Conservation (phyloP, 768 basidiomycete genomes). For the Hygrocybe coccinea region DNA sequence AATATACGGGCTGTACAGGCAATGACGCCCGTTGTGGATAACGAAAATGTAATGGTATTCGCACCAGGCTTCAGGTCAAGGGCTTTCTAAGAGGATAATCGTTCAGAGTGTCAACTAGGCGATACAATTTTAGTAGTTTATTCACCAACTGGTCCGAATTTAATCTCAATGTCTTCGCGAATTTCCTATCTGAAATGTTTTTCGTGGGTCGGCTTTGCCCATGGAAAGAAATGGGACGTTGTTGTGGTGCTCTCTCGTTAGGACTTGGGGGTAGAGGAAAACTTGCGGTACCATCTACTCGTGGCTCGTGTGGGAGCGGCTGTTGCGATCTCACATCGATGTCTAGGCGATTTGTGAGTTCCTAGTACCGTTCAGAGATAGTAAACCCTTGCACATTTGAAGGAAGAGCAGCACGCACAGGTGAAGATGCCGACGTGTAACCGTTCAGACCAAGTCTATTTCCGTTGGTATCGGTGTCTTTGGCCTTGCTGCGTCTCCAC, state of each 20-base stretch:
- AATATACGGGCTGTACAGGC: conserved; percentile 92
- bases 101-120: neutral
- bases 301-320: too few species aligned
- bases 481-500: conserved; percentile 56
- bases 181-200: conserved; percentile 43
- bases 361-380: neutral
- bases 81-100: conserved; percentile 54
- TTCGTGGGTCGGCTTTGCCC: neutral
- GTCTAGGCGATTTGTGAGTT: conserved; percentile 9
- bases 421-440: conserved; percentile 24
- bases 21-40: conserved; percentile 74
- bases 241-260: neutral
- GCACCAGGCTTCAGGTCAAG: conserved; percentile 80
- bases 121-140: conserved; percentile 3
- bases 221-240: neutral
- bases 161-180: conserved; percentile 86
- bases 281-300: too few species aligned
- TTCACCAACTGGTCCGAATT: conserved; percentile 91
- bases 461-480: neutral
- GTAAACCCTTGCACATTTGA: conserved; percentile 4
- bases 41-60: conserved; percentile 90
- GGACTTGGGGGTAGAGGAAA: too few species aligned
- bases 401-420: conserved; percentile 9
- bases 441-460: conserved; percentile 20
- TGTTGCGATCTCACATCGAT: too few species aligned